Base-by-base conservation (phyloP, 352 stramenopile species). In the Pythium guiyangense region DNA sequence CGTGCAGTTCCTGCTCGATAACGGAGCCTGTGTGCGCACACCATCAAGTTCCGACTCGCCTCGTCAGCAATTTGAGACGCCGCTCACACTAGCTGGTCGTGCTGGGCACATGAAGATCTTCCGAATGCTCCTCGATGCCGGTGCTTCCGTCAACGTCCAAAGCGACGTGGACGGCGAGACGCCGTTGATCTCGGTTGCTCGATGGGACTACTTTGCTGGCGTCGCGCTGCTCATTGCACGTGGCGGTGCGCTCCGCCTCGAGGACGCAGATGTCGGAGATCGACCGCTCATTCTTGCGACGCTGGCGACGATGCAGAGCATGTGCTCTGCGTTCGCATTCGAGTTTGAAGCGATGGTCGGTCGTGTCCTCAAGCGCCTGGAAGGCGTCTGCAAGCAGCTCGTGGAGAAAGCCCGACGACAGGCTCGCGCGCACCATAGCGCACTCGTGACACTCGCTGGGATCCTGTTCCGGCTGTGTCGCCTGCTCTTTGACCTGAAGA, bases 401-500 rank as follows among this genome's bases (percentile, higher is more conserved):
- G 22, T 29, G 11, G 11, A 50, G 22, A 17, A 9, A 35, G 9
- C 45, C 10, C 5, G n/a, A 0, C 14, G n/a, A 27, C n/a, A 27
- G 12, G 31, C 31, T 35, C 31, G 31, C 18, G 42, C 42, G 42
- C 8, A 47, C 6, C 8, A 29, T 4, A 37, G 26, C 45, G 6
- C 4, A 17, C 6, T 39, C 26, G 22, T 35, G 46, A 37, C 46
- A 29, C 27, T 51, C 15, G 26, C 46, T 6, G 26, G 15, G 4
- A 52, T 59, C 10, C 15, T 59, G 14, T 52, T 59, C 43, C 53
- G 53, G 4, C 29, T 51, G 11, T 35, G 14, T 3, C 26, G n/a
- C n/a, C n/a, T n/a, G n/a, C n/a, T n/a, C n/a, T n/a, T n/a, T n/a
- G n/a, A n/a, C n/a, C n/a, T n/a, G n/a, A n/a, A n/a, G n/a, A n/a